phyloP scores from a whole-genome alignment of 805 yeast genomes.

The Kazachstania taianensis region DNA sequence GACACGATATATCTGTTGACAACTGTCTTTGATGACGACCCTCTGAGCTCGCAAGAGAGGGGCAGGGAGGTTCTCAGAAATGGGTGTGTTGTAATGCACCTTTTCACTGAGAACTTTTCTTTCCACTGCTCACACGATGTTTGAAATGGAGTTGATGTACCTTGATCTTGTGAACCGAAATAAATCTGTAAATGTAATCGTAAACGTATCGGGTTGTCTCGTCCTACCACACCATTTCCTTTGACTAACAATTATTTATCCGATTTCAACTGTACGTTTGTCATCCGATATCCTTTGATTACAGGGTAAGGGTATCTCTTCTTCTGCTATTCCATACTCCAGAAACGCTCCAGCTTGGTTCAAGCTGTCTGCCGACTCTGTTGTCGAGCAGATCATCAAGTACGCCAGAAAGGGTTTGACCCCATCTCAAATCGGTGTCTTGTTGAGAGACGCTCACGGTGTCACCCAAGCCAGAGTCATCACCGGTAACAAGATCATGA shows the following conservation, averaged over 20 bases:
- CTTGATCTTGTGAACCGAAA: constrained; percentile 1
- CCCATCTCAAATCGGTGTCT: constrained; percentile 99
- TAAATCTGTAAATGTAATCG: background rate
- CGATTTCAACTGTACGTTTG: background rate
- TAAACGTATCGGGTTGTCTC: constrained; percentile 1
- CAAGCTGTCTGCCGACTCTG: constrained; percentile 91
- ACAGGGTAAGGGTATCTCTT: constrained; percentile 98
- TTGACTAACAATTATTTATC: constrained; percentile 8
- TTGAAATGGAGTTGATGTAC: background rate
- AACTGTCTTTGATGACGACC: too few relatives aligned
- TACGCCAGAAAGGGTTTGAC: constrained; percentile 99
- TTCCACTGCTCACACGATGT: too few relatives aligned
- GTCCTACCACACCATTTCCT: background rate
- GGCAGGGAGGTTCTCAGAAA: too few relatives aligned
- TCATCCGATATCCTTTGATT: too few relatives aligned
- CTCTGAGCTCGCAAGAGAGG: too few relatives aligned
- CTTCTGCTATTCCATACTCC: constrained; percentile 98
- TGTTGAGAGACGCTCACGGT: constrained; percentile 99
- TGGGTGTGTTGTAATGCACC: too few relatives aligned
- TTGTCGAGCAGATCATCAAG: constrained; percentile 97
- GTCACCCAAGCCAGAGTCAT: constrained; percentile 94
- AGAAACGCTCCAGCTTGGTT: constrained; percentile 99
- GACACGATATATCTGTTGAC: too few relatives aligned
- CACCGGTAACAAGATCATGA: constrained; percentile 98
- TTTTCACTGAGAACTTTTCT: too few relatives aligned